Evolutionary conservation across 1,139 yeast genomes (phyloP), one percentile per base, ranked within the genome.

Genomic region (Taphrina wiesneri): DNA sequence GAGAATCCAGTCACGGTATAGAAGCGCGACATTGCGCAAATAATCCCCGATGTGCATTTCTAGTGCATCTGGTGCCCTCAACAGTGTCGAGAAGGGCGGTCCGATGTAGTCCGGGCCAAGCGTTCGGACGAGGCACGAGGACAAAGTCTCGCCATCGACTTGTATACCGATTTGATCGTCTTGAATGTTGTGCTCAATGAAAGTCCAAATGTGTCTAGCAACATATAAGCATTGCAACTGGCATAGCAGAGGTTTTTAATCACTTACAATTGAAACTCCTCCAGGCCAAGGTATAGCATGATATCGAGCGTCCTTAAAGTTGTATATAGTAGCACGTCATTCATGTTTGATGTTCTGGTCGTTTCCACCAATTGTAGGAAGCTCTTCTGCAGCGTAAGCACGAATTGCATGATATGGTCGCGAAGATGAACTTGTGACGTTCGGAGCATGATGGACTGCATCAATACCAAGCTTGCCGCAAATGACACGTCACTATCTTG

Each of bases 231-330:
- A n/a, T 6, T 1, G 25, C 36, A 46, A 46, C 11, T 4, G 7
- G 6, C 17, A n/a, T n/a, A n/a, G 46, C n/a, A 45, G 36, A 53
- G 6, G 26, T 23, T 41, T 30, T 13, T 17, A 17, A 17, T n/a
- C 15, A 67, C 75, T 57, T 69, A 81, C 71, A 88, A 76, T 72
- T 86, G 87, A 75, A 93, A 92, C 64, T 90, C 96, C 73, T 91
- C 97, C 62, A 81, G 81, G 49, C 86, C 83, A 62, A 90, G 73
- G 11, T 87, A 79, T 28, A 92, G 75, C 30, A 91, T 74, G 51
- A 88, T 82, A 74, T 93, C 99, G 54, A 93, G 78, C 26, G 92
- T 78, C 74, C 91, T 92, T 73, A 91, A 86, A 0, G 87, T 88
- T 65, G 83, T 82, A 32, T 54, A 62, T 3, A 71, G 61, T 7